Base-by-base conservation (phyloP, 2,329 filamentous ascomycete species). In the Cladosporium austrohemisphaericum region DNA sequence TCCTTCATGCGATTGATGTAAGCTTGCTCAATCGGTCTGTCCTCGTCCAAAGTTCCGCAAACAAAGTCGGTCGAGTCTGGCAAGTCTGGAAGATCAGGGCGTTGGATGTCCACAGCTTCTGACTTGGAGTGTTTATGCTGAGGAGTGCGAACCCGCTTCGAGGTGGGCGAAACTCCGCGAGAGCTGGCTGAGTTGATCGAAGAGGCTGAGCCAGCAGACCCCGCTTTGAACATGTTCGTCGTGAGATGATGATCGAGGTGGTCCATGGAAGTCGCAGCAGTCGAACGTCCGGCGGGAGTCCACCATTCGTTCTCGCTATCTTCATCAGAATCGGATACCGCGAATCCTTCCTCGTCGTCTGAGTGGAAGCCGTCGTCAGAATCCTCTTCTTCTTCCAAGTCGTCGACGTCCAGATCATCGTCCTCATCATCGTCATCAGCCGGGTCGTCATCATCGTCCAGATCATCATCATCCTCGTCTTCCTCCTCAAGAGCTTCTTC, bases 31-130 rank as follows among this genome's bases (percentile, higher is more conserved):
- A 97, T 72, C 2, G 90, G 89, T 36, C 89, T 84, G 63, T 98
- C 93, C 68, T 98, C 93, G 57, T 98, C 93, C 16, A 98, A 76
- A 1, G 93, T 98, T 51, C 93, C 93, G 63, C 93, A 97, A n/a
- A 98, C 93, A 58, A 98, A 98, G 67, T 98, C 93, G 11, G 93
- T 97, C 69, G 91, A 96, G 67, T 98, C 93, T 1, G 93, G 93
- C 9, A 98, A 76, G 64, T 95, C 89, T 2, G 88, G 88, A 3
- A 52, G 54, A 10, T 38, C 40, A 13, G 56, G 53, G 29, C 56
- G 53, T 20, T 57, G 49, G 28, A 58, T 58, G 41, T 54, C 49
- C 36, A 58, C 19, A 11, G 76, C 75, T n/a, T 38, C 33, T n/a
- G 49, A 45, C 25, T 14, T 44, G 14, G 49, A 51, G n/a, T 37